Evolutionary conservation across 495 filamentous ascomycete genomes (phyloP), one percentile per base, ranked within the genome.

Genomic region (Penicillium atrosanguineum): DNA sequence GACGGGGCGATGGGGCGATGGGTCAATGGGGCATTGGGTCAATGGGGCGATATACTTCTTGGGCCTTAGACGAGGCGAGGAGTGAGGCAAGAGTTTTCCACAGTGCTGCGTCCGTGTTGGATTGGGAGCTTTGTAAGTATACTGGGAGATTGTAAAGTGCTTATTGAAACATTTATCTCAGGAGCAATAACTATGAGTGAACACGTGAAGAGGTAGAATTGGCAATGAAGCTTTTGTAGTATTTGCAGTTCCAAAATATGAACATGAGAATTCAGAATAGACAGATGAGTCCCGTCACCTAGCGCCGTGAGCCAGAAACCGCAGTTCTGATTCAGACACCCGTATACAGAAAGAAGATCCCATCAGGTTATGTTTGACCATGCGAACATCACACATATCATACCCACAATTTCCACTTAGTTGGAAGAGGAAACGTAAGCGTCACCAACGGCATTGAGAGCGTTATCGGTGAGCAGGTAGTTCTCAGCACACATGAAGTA

Each of bases 401-500:
- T 20, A 40, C 19, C 38, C 37, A 23, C 19, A 7, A 31, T 19
- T 3, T 34, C 8, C 25, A 40, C 47, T 58, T 58, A 58, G n/a
- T 11, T 8, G 28, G 28, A 31, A 31, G 28, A 1, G 28, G 56
- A 52, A 50, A 51, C 44, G 53, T 72, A 72, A 46, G 61, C 53
- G 1, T 53, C 9, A 15, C 69, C 69, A 28, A 57, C 63, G 18
- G 44, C 7, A 59, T 69, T 72, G 39, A 65, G 55, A 16, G 49
- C 36, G 19, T 20, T 47, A 8, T 55, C 60, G 41, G 23, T 53
- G 7, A 77, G 48, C 52, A 77, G 53, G 44, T 69, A 72, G 20
- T 67, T 64, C 36, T 72, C 65, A 20, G 67, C 64, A 49, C 61
- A 85, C 81, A 87, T 86, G 76, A 92, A 96, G 79, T 91, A 95